Evolutionary conservation across 169 alveolate genomes (phyloP).

Genomic region (Cryptosporidium meleagridis): DNA sequence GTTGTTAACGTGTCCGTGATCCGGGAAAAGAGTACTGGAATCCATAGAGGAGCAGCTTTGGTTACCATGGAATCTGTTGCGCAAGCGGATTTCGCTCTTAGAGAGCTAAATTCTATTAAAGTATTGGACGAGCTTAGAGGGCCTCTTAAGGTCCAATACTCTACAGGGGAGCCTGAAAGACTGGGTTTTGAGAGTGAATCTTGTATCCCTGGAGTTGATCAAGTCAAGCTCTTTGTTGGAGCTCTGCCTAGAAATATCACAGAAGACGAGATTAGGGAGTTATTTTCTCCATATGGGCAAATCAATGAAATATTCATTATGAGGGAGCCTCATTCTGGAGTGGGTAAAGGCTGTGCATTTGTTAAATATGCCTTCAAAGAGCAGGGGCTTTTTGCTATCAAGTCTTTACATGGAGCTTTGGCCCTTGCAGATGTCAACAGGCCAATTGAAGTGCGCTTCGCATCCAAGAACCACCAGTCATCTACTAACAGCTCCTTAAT

Average conservation of each 20-base stretch:
- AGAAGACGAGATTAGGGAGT: conserved; percentile 85
- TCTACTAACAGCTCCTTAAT: background rate
- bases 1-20: conserved; percentile 88
- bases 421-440: conserved; percentile 86
- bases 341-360: conserved; percentile 90
- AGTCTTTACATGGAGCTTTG: conserved; percentile 82
- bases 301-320: conserved; percentile 88
- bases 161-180: conserved; percentile 89
- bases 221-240: conserved; percentile 91
- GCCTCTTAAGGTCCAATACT: conserved; percentile 89
- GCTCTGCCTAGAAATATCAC: conserved; percentile 85
- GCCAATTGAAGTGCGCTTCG: conserved; percentile 91
- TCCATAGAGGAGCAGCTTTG: conserved; percentile 86
- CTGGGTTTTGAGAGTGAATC: conserved; percentile 86
- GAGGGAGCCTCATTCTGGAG: conserved; percentile 86
- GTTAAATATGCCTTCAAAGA: conserved; percentile 89
- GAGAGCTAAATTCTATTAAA: conserved; percentile 84
- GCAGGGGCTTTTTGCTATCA: conserved; percentile 89
- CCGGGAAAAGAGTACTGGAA: conserved; percentile 86
- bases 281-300: conserved; percentile 86
- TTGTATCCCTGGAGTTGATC: conserved; percentile 86
- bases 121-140: conserved; percentile 86
- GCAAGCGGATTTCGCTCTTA: conserved; percentile 91
- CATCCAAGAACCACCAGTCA: conserved; percentile 64
- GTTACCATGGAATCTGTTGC: conserved; percentile 89